Evolutionary conservation across 148 eudicot species (phyloP), one percentile per base, ranked within the genome.

Genomic region (Dysphania ambrosioides): DNA sequence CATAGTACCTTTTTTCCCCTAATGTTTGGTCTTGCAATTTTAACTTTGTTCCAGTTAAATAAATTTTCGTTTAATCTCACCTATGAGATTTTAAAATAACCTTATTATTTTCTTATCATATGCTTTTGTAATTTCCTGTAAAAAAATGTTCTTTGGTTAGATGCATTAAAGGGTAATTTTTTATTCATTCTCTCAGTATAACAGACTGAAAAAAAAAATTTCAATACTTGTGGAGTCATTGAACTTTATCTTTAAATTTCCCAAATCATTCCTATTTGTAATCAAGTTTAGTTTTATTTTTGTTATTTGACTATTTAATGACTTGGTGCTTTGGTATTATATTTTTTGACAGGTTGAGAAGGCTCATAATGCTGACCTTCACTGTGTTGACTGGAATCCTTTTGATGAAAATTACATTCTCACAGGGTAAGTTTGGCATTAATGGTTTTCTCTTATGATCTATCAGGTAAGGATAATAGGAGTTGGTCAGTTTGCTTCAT

Each of bases 331-430:
- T n/a, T n/a, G n/a, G n/a, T n/a, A n/a, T n/a, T n/a, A n/a, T n/a
- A 62, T 60, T 30, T 59, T 63, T 77, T 41, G 36, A 76, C 74
- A 94, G 98, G 98, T 94, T 78, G 97, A 91, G 58, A 94, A 90
- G 73, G 98, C 98, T 16, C 98, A 94, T 78, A 75, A 86, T 81
- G 92, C 98, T 72, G 98, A 94, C 86, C 91, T 94, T 79, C 98
- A 94, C 71, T 94, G 97, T 78, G 97, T 94, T 70, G 98, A 94
- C 84, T 94, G 98, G 98, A 94, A 87, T 77, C 91, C 98, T 60
- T 87, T 86, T 75, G 92, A 94, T 85, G 88, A 85, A 76, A 90
- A 94, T 78, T 85, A 85, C 70, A 94, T 94, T 38, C 75, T 94
- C 64, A 94, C 98, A 44, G 98, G 98, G 98, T 94, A 91, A 73